Evolutionary conservation across 2,329 filamentous ascomycete species (phyloP), one percentile per base, ranked within the genome.

Genomic region (Phyllosticta capitalensis): DNA sequence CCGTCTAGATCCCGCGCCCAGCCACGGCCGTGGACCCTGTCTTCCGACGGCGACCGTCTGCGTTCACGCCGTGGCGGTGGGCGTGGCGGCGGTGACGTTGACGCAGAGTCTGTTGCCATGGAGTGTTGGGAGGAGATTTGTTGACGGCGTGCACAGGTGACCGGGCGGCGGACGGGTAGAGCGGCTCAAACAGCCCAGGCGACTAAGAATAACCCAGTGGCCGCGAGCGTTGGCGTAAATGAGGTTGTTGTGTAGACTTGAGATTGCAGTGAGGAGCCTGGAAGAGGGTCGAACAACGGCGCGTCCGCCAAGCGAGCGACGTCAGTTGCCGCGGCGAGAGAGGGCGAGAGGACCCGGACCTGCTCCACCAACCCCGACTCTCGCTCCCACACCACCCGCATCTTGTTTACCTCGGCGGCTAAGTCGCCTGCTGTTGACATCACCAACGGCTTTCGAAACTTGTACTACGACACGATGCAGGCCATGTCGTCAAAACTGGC

Each of bases 41-140:
- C 56, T 38, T 28, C 56, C 10, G 56, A 53, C 12, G 28, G 45
- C 58, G 53, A 48, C 38, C 45, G 56, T 9, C 51, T 30, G 48
- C 48, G 48, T 14, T 19, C 14, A 3, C 53, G 52, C 52, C 24
- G 58, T 52, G 52, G 56, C 30, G 56, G 58, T 17, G 45, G 49
- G 48, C 17, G 52, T 53, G 33, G 20, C 22, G 28, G 26, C 6
- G 28, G 38, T 20, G 53, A 53, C 52, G 55, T 59, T 22, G 26
- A 45, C 14, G 12, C 38, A n/a, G 38, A 45, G 17, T 45, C 38
- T 45, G 38, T 45, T 45, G 38, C 38, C 38, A 45, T 45, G 38
- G 38, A n/a, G 38, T n/a, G 30, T 45, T 45, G 38, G 38, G 14
- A 45, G 38, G 38, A 45, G 17, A 45, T 45, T n/a, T n/a, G 38